Evolutionary conservation across 1,284 basidiomycete species (phyloP).

Genomic region (Cryptococcus sp.): DNA sequence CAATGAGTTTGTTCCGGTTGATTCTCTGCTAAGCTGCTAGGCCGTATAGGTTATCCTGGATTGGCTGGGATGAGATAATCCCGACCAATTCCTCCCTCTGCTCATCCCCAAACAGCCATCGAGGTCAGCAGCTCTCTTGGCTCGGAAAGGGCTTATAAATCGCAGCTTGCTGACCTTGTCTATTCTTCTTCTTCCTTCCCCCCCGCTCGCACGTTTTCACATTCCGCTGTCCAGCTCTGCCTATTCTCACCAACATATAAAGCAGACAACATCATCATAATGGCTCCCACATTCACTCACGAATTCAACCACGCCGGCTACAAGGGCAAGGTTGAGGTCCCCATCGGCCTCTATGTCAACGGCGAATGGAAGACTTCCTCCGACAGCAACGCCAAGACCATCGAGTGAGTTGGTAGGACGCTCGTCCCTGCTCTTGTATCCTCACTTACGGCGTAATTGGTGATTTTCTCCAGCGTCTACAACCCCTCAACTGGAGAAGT

Average conservation of each 20-base stretch:
- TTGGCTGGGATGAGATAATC: no score
- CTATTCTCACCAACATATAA: neutral
- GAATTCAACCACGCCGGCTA: slow-evolving; percentile 64
- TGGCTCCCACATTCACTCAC: slow-evolving; percentile 57
- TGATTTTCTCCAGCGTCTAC: slow-evolving; percentile 61
- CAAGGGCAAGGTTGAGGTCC: slow-evolving; percentile 71
- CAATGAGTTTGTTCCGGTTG: no score
- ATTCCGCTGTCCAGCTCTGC: neutral
- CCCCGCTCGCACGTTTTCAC: neutral
- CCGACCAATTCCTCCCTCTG: no score
- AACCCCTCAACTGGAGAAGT: slow-evolving; percentile 78
- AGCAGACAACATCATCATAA: slow-evolving; percentile 15
- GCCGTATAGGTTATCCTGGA: no score
- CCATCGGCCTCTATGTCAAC: slow-evolving; percentile 77
- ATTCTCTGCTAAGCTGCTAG: no score
- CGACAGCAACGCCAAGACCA: slow-evolving; percentile 55
- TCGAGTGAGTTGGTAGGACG: slow-evolving; percentile 38
- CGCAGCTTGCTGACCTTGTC: slow-evolving; percentile 1
- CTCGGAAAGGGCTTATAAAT: neutral
- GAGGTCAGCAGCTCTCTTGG: no score
- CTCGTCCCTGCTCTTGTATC: neutral
- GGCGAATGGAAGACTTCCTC: slow-evolving; percentile 74
- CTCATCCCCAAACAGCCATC: no score
- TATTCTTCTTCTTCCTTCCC: neutral
- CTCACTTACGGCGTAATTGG: neutral